Conservation (phyloP, 768 basidiomycete genomes). For the Lyophyllum decastes region DNA sequence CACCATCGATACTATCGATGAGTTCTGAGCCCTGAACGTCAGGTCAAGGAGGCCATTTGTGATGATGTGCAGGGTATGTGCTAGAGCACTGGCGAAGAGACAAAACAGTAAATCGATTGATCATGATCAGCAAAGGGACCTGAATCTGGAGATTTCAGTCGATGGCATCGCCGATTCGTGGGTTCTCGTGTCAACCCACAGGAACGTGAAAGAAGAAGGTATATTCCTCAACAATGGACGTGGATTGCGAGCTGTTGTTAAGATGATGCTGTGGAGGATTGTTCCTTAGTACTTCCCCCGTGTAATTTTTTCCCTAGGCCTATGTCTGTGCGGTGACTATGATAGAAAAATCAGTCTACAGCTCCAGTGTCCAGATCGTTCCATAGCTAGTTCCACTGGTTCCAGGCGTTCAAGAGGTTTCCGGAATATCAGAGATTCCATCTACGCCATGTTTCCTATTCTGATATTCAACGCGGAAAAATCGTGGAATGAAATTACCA, state of each 20-base stretch:
- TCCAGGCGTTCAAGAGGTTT: not conserved
- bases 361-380: not conserved
- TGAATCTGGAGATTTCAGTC: not conserved
- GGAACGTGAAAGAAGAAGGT: not conserved
- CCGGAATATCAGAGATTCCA: no score
- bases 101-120: not conserved
- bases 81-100: not conserved
- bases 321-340: not conserved
- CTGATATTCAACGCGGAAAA: no score
- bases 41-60: not conserved
- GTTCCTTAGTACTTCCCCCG: not conserved
- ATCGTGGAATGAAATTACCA: no score
- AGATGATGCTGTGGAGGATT: not conserved
- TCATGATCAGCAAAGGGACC: conserved; percentile 2
- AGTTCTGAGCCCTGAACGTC: not conserved
- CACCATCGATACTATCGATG: conserved; percentile 2
- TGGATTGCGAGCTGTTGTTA: not conserved
- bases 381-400: not conserved
- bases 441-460: no score
- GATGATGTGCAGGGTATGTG: not conserved
- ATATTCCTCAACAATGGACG: not conserved
- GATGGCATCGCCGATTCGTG: not conserved
- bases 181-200: not conserved
- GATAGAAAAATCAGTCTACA: no score
- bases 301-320: not conserved